A percentile compares a stretch with the other conserved stretches of the same genome.
Evolutionary conservation across 1,139 yeast species (phyloP).

Genomic region (Scheffersomyces illinoinensis): DNA sequence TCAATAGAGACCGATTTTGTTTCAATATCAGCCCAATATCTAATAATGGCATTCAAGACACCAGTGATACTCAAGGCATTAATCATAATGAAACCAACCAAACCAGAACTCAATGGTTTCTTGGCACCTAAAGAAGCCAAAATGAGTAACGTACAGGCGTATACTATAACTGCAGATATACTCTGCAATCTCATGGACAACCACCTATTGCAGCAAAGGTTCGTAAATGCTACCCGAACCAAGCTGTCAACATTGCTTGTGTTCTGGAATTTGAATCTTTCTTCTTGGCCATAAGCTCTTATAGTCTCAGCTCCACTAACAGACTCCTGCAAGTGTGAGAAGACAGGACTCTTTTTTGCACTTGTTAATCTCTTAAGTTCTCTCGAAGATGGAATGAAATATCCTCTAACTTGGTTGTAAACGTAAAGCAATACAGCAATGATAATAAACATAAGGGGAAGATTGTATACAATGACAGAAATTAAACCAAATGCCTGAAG

Average conservation of each 20-base stretch:
- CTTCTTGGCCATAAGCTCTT: constrained; percentile 30
- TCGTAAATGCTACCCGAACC: constrained; percentile 22
- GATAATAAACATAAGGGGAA: constrained; percentile 36
- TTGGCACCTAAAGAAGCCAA: constrained; percentile 22
- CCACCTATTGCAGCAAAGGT: constrained; percentile 36
- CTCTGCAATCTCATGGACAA: constrained; percentile 39
- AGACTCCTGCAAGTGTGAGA: constrained; percentile 40
- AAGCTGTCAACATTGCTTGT: constrained; percentile 21
- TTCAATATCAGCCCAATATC: constrained; percentile 39
- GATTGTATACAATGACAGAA: constrained; percentile 28
- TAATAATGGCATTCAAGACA: constrained; percentile 31
- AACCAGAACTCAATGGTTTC: constrained; percentile 25
- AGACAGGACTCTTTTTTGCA: constrained; percentile 33
- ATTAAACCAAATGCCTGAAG: constrained; percentile 27
- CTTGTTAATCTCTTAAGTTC: constrained; percentile 37
- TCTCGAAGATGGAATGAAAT: constrained; percentile 38
- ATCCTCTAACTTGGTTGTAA: constrained; percentile 30
- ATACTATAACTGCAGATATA: constrained; percentile 34
- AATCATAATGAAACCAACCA: constrained; percentile 40
- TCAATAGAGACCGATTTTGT: constrained; percentile 35
- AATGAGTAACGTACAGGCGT: constrained; percentile 28
- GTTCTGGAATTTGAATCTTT: constrained; percentile 26
- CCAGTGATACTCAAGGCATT: constrained; percentile 35
- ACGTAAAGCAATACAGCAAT: constrained; percentile 21
- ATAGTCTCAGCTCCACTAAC: constrained; percentile 39